Evolutionary conservation across 73 alveolate species (phyloP), one percentile per base, ranked within the genome.

Genomic region (Paramecium caudatum): DNA sequence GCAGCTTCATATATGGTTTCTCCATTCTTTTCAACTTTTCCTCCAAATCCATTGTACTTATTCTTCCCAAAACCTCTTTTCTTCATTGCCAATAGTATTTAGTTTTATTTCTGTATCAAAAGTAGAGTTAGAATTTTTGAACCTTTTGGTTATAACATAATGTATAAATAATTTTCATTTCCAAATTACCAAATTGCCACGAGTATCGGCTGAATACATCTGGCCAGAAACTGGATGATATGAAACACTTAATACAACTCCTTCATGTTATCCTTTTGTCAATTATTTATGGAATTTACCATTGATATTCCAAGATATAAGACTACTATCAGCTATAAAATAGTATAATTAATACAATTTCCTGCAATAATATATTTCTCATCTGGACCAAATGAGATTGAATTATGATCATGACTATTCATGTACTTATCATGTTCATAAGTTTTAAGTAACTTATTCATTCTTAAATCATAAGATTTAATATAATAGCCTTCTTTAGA

Each of bases 341-440:
- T 7, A 16, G 9, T 9, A 48, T 12, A 48, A 12, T 8, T 7
- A 9, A 48, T 48, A 48, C 70, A 8, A 19, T 55, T 10, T 0
- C 90, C 90, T 23, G 90, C 90, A 3, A 80, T 80, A 63, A 86
- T 10, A 43, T 62, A 86, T 30, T 63, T 86, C 33, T 86, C 93
- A 86, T 86, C 93, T 19, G 93, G 93, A 37, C 93, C 93, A 17
- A 86, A 86, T 33, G 85, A 37, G 6, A 70, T 62, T 70, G 36
- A 63, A 21, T 86, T 63, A 63, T 62, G 84, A 46, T 84, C 81
- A 19, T 62, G 78, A 17, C 47, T 61, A 45, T 85, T 62, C 50
- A 85, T 61, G 30, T 85, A 85, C 23, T 23, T 12, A 5, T 85
- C 61, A 62, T 85, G 49, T 61, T 86, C 87, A 63, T 49, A 86